Percentiles rank a stretch among this genome's conserved stretches.
These are phyloP conservation scores for Microsporum canis DNA, from an alignment of 2,329 filamentous ascomycete genomes.

Conservation along the genomic window DNA sequence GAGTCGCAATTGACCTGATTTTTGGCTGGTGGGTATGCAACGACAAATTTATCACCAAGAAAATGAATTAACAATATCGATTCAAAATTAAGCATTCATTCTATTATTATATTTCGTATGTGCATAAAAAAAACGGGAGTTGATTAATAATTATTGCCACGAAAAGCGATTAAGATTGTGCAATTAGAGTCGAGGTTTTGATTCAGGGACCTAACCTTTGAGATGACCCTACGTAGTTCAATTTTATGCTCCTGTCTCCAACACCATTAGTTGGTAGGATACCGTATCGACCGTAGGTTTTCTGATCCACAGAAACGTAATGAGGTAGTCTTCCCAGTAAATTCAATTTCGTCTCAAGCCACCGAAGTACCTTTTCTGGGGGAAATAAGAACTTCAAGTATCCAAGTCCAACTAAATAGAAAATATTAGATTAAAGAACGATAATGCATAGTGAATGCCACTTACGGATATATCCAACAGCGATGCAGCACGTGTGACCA, in stretches of 20 bases:
- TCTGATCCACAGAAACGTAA: slow-evolving; percentile 90
- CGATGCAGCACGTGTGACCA: slow-evolving; percentile 75
- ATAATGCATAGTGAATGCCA: background rate
- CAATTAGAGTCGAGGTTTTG: background rate
- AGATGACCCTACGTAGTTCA: slow-evolving; percentile 51
- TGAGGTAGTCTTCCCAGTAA: slow-evolving; percentile 73
- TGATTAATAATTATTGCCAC: background rate
- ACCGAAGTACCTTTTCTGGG: slow-evolving; percentile 75
- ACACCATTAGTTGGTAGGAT: slow-evolving; percentile 53
- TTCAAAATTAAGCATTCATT: no score
- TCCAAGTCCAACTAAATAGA: slow-evolving; percentile 60
- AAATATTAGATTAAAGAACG: slow-evolving; percentile 7
- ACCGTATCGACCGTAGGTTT: slow-evolving; percentile 86
- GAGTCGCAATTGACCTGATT: no score
- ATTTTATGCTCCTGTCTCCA: slow-evolving; percentile 27
- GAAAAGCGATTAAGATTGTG: background rate
- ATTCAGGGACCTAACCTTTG: slow-evolving; percentile 59
- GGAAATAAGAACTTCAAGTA: slow-evolving; percentile 84
- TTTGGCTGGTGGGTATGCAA: no score
- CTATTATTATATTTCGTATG: no score
- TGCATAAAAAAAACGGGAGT: background rate
- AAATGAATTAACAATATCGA: no score
- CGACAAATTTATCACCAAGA: no score
- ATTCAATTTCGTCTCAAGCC: slow-evolving; percentile 80
- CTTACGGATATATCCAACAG: slow-evolving; percentile 76